Evolutionary conservation across 768 basidiomycete species (phyloP).

Genomic region (Trametes cinnabarina): DNA sequence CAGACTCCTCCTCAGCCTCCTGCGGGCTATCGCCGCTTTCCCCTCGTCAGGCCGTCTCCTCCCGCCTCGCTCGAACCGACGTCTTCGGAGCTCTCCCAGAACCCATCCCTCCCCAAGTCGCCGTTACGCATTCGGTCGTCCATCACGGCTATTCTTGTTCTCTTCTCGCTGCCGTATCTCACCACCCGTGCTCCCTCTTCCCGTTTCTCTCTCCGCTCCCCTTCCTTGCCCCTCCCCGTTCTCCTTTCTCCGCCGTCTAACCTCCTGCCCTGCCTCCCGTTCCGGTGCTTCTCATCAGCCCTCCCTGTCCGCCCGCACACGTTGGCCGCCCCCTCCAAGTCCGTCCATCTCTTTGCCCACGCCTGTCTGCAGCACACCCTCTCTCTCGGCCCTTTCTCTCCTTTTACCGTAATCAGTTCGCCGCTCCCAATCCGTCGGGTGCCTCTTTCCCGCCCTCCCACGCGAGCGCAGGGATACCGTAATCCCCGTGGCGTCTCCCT

Average conservation of each 20-base stretch:
- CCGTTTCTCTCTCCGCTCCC: constrained; percentile 6
- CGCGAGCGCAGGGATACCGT: background rate
- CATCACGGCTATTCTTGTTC: constrained; percentile 17
- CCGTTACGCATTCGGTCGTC: constrained; percentile 12
- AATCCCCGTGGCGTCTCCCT: background rate
- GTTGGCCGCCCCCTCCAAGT: background rate
- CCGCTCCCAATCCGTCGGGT: background rate
- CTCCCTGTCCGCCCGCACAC: background rate
- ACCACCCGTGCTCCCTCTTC: background rate
- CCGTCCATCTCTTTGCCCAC: constrained; percentile 1
- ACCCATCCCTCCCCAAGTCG: constrained; percentile 6
- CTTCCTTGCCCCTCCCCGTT: background rate
- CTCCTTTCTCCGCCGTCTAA: constrained; percentile 6
- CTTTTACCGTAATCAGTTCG: constrained; percentile 3
- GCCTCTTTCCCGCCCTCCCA: background rate
- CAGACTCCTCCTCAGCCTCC: background rate
- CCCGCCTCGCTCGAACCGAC: background rate
- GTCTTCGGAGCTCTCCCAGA: background rate
- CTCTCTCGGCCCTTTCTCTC: background rate
- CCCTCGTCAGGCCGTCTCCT: background rate
- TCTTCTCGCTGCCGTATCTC: constrained; percentile 13
- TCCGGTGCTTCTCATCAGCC: background rate
- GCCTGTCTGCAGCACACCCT: constrained; percentile 3
- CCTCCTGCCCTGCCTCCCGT: background rate
- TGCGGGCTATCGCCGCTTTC: background rate